Evolutionary conservation across 2,329 filamentous ascomycete genomes (phyloP).

Genomic region (Dichotomopilus funicola): DNA sequence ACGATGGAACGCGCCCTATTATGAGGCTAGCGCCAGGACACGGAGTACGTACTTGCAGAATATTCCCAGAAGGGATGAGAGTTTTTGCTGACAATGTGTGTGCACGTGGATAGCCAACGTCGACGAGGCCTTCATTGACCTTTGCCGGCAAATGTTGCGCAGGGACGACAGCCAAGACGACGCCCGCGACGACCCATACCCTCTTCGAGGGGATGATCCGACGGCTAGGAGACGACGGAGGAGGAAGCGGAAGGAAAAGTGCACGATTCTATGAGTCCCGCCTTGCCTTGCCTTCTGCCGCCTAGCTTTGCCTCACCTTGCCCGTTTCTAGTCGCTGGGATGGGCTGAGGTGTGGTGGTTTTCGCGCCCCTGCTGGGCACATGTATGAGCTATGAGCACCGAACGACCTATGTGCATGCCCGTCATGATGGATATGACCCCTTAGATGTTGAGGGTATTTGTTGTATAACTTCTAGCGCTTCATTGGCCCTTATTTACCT

Average conservation of each 20-base stretch:
- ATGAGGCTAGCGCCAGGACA: slow-evolving; percentile 79
- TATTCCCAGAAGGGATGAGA: no score
- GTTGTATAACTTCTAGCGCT: background rate
- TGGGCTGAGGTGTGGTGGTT: no score
- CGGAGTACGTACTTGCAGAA: slow-evolving; percentile 44
- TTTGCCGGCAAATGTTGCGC: slow-evolving; percentile 75
- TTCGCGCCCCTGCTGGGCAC: no score
- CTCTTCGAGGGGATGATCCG: slow-evolving; percentile 37
- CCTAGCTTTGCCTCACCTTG: no score
- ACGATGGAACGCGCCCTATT: slow-evolving; percentile 83
- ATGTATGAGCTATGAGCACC: slow-evolving; percentile 10
- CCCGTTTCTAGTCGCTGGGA: no score
- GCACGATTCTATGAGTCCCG: slow-evolving; percentile 19
- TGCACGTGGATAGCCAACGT: slow-evolving; percentile 57
- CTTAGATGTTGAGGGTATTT: background rate
- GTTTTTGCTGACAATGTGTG: background rate
- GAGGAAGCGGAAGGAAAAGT: slow-evolving; percentile 21
- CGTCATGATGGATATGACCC: slow-evolving; percentile 8
- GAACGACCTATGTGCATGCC: slow-evolving; percentile 11
- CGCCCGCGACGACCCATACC: slow-evolving; percentile 32
- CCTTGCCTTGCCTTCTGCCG: background rate
- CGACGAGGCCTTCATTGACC: slow-evolving; percentile 80
- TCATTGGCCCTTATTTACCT: background rate
- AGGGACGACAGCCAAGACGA: slow-evolving; percentile 52
- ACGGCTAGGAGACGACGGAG: slow-evolving; percentile 16